Evolutionary conservation across 1,139 yeast species (phyloP), one percentile per base, ranked within the genome.

Genomic region (Pneumocystis oryctolagi): DNA sequence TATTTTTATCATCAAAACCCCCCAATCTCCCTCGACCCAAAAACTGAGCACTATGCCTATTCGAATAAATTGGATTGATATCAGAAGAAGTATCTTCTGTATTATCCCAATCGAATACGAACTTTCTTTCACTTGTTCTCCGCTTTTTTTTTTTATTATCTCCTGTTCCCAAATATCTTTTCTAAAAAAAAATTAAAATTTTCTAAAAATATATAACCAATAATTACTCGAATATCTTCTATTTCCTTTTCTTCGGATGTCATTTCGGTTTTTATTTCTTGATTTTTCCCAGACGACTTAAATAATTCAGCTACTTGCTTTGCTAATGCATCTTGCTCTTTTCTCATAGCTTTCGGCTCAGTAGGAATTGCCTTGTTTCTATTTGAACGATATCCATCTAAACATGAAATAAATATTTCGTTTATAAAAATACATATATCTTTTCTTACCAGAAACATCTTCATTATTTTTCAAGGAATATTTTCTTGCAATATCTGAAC

Each of bases 71-170:
- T 0, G 85, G 83, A 62, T 75, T 75, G 64, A 75, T 76, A 1
- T 74, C 75, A 0, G 69, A 69, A 0, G 82, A 70, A 0, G 95
- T 86, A 70, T 88, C 95, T 25, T 86, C 94, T 0, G 77, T 75
- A 0, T 75, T 77, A 64, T 80, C 79, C 95, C 96, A 88, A 14
- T 80, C 86, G 72, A 87, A 88, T 14, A 78, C 78, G 73, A 85
- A 86, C 68, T 78, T 79, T n/a, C 69, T 66, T 28, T 63, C 63
- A 64, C 65, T 65, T 62, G 62, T 65, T 59, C 34, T 58, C 42
- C 68, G 61, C 31, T 63, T 63, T 62, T 66, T 66, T 63, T 64
- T 64, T 57, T 64, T 65, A 35, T 58, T 61, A n/a, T 62, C 64
- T 18, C 40, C 25, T 8, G 60, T 35, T 18, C 47, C 34, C 30